These are phyloP conservation scores for Melaleuca quinquenervia DNA, from an alignment of 345 rosid genomes.

Conservation along the genomic window DNA sequence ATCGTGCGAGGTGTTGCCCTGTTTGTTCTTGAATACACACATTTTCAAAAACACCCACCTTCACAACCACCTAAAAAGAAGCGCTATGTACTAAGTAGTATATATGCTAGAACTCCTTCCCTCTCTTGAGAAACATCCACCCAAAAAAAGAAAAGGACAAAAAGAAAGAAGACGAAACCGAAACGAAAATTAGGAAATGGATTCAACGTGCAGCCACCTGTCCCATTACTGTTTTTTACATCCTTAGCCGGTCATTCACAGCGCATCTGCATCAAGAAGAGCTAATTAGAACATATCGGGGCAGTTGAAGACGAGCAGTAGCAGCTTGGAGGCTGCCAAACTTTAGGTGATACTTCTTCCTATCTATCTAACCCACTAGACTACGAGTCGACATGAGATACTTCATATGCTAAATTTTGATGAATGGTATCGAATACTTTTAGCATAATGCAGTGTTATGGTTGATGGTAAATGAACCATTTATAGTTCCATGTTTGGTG, in stretches of 20 bases:
- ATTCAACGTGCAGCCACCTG: neutral
- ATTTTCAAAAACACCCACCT: neutral
- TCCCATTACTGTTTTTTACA: neutral
- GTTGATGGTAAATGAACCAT: neutral
- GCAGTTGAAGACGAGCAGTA: neutral
- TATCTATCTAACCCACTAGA: neutral
- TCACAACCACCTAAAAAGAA: neutral
- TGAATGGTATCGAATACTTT: neutral
- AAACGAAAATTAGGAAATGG: neutral
- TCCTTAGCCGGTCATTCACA: neutral
- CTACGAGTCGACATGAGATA: neutral
- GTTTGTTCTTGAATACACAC: constrained; percentile 1
- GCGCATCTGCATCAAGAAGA: neutral
- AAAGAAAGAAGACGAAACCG: neutral
- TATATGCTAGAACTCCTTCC: neutral
- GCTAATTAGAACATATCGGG: neutral
- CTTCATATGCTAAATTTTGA: neutral
- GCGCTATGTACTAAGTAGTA: neutral
- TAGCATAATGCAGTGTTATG: neutral
- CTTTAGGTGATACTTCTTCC: neutral
- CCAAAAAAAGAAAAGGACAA: neutral
- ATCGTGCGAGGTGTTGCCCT: neutral
- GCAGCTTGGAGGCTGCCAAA: neutral
- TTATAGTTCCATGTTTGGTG: neutral
- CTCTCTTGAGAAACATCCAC: neutral